Percentiles rank a stretch among this genome's conserved stretches.
Evolutionary conservation across 2,329 filamentous ascomycete species (phyloP).

Genomic region (Thermothelomyces thermophilus): DNA sequence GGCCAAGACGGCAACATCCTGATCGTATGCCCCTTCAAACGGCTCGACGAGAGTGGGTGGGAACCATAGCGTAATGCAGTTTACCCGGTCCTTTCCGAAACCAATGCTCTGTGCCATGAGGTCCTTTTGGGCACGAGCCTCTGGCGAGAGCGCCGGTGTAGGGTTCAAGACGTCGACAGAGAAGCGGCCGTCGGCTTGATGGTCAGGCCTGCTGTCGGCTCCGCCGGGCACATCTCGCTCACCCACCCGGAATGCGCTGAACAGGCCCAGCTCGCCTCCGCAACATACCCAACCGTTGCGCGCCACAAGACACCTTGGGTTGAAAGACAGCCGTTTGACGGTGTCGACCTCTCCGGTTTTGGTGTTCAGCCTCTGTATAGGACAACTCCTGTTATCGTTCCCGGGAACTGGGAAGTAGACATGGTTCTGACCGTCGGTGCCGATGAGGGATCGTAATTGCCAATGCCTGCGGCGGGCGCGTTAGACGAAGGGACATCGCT

Average conservation of each 20-base stretch:
- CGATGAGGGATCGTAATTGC: constrained; percentile 86
- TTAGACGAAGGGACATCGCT: constrained; percentile 9
- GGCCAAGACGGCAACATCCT: constrained; percentile 63
- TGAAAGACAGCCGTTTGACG: constrained; percentile 63
- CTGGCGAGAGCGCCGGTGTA: constrained; percentile 32
- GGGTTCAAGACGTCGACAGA: constrained; percentile 24
- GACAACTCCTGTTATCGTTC: constrained; percentile 57
- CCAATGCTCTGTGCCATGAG: constrained; percentile 46
- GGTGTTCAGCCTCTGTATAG: constrained; percentile 63
- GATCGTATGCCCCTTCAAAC: constrained; percentile 37
- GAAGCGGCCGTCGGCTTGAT: constrained; percentile 26
- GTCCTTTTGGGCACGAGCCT: constrained; percentile 38
- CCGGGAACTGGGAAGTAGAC: constrained; percentile 76
- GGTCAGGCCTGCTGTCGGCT: constrained; percentile 22
- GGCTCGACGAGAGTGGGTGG: constrained; percentile 35
- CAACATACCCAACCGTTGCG: constrained; percentile 84
- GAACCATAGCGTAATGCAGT: constrained; percentile 60
- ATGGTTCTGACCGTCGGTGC: constrained; percentile 65
- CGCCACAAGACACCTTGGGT: constrained; percentile 80
- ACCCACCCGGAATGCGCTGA: constrained; percentile 66
- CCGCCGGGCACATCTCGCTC: constrained; percentile 27
- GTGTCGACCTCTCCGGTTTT: constrained; percentile 64
- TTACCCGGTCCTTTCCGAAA: constrained; percentile 55
- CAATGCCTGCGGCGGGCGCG: constrained; percentile 54
- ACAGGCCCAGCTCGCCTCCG: constrained; percentile 82